Percentiles rank a stretch among this genome's conserved stretches.
Evolutionary conservation across 192 early-diverging fungal species (phyloP).

Genomic region (Rhizophagus sp.): DNA sequence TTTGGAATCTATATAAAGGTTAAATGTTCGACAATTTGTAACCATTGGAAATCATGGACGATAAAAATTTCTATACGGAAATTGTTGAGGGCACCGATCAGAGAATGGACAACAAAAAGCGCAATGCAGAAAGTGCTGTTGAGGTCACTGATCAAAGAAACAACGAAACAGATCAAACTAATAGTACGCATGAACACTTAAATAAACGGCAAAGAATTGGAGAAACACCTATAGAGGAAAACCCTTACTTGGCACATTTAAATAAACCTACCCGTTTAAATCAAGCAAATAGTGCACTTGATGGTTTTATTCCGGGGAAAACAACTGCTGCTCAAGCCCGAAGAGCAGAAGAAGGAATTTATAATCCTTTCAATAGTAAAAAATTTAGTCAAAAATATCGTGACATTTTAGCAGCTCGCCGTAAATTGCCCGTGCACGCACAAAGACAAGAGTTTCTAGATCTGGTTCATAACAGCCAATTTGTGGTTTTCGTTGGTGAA

Average conservation of each 20-base stretch:
- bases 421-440: conserved; percentile 91
- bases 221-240: conserved; percentile 1
- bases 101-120: neutral
- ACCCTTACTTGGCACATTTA: conserved; percentile 23
- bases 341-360: conserved; percentile 64
- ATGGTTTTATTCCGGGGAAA: conserved; percentile 64
- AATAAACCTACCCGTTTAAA: neutral
- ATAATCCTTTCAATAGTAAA: conserved; percentile 82
- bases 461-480: conserved; percentile 91
- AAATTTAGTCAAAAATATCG: conserved; percentile 82
- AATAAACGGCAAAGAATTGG: conserved; percentile 15
- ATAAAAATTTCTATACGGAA: no score
- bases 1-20: no score
- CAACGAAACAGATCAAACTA: conserved; percentile 1
- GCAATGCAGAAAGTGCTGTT: neutral
- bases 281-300: conserved; percentile 34
- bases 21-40: no score
- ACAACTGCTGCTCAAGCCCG: conserved; percentile 90
- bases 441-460: conserved; percentile 91
- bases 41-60: no score
- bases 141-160: neutral
- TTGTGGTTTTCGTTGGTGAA: conserved; percentile 94
- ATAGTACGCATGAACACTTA: neutral
- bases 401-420: conserved; percentile 82
- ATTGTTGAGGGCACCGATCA: no score